Conservation (phyloP, 108 stramenopile genomes). For the Skeletonema potamos region DNA sequence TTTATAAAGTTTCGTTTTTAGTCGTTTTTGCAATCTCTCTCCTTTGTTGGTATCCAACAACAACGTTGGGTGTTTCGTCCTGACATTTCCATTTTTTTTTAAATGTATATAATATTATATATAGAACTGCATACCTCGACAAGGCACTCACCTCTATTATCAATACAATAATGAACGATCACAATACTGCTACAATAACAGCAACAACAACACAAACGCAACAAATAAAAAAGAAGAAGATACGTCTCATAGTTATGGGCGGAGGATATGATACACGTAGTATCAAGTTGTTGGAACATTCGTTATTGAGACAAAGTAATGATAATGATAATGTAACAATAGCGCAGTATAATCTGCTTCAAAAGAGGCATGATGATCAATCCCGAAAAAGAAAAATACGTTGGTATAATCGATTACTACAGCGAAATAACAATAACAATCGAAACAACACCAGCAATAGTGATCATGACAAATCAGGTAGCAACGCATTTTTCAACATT, state of each 20-base stretch:
- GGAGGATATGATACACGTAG: constrained; percentile 76
- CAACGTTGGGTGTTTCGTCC: no score
- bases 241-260: constrained; percentile 67
- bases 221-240: constrained; percentile 17
- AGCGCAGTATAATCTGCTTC: background rate
- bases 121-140: constrained; percentile 71
- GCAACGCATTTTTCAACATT: constrained; percentile 19
- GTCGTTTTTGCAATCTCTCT: no score
- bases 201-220: background rate
- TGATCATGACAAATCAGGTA: background rate
- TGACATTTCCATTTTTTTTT: no score
- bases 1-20: background rate
- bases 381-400: background rate
- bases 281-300: constrained; percentile 49
- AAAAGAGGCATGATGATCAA: background rate
- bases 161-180: background rate
- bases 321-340: constrained; percentile 6
- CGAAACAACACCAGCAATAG: background rate
- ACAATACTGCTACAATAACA: background rate
- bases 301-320: constrained; percentile 14
- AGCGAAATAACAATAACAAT: constrained; percentile 3
- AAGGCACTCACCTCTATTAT: constrained; percentile 46
- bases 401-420: background rate
- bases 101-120: no score
- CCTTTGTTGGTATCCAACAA: no score